Evolutionary conservation across 108 stramenopile genomes (phyloP), one percentile per base, ranked within the genome.

Genomic region (Skeletonema grethae): DNA sequence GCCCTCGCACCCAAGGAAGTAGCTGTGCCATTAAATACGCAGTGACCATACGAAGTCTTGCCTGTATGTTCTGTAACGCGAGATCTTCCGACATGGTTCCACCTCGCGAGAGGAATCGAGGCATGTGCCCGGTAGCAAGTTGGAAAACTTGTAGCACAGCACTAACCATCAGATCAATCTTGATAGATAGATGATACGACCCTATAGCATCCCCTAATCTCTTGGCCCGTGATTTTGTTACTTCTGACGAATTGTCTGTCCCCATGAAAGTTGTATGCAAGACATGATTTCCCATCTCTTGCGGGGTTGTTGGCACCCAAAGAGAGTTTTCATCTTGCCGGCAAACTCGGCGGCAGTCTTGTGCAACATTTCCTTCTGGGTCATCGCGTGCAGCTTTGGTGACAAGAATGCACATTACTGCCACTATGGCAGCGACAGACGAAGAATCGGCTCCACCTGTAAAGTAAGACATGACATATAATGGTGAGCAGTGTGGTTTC

Each of bases 31-130:
- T 92, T 12, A 98, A 70, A 74, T 99, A 99, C 24, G 98, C 91
- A 39, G 95, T 87, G 38, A 99, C 97, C 99, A 99, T 99, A 20
- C 99, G 85, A 20, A 98, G 55, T 38, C 99, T 84, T 6, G 99
- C 99, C 79, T 99, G 99, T 59, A 99, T 97, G 65, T 99, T 99
- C 85, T 99, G 99, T 41, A 99, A 73, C 2, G 99, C 99, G 66
- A 98, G 80, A 84, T 99, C 98, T 85, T 99, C 96, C 5, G 93
- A 63, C 67, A 80, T 77, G 24, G 93, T 87, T 6, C 98, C 98
- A 18, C 97, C 97, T 20, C 77, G 72, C 16, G 83, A 83, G 50
- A 78, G 43, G 81, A 95, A 99, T 10, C 79, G 72, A 12, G 99
- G 99, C 32, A 79, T 83, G 69, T 84, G 82, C 22, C 90, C 91